Percentiles rank a stretch among this genome's conserved stretches.
These are phyloP conservation scores for Saraca asoca DNA, from an alignment of 331 rosid species.

Conservation along the genomic window DNA sequence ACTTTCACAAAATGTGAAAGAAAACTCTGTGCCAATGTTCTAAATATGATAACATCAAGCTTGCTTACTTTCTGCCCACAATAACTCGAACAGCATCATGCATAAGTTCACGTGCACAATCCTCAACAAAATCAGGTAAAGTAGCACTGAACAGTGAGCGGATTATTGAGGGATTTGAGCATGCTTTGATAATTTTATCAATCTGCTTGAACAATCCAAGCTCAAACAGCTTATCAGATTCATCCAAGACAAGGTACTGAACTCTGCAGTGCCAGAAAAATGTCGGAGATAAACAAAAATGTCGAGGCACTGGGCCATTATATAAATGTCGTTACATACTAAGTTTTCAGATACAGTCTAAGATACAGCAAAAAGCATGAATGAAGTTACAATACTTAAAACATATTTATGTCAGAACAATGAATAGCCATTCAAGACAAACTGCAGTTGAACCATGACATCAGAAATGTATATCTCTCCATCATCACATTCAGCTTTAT, in stretches of 20 bases:
- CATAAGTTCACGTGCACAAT: slow-evolving; percentile 88
- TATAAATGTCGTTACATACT: slow-evolving; percentile 11
- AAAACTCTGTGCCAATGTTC: slow-evolving; percentile 12
- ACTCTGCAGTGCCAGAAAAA: slow-evolving; percentile 60
- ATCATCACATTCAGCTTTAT: slow-evolving; percentile 12
- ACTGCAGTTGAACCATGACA: slow-evolving; percentile 1
- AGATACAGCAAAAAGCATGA: slow-evolving; percentile 14
- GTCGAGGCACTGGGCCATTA: slow-evolving; percentile 23
- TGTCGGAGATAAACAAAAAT: slow-evolving; percentile 26
- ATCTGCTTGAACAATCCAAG: slow-evolving; percentile 76
- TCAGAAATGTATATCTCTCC: background rate
- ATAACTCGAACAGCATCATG: slow-evolving; percentile 95
- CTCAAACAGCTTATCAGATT: slow-evolving; percentile 97
- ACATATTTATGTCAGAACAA: background rate
- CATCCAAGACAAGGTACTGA: slow-evolving; percentile 87
- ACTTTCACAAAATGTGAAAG: slow-evolving; percentile 1
- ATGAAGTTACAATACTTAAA: slow-evolving; percentile 1
- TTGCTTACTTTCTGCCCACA: slow-evolving; percentile 94
- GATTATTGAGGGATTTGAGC: slow-evolving; percentile 84
- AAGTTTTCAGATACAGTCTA: background rate
- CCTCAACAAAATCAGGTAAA: slow-evolving; percentile 91
- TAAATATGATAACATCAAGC: slow-evolving; percentile 36
- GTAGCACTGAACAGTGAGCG: slow-evolving; percentile 95
- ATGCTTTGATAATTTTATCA: slow-evolving; percentile 79
- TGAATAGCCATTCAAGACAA: background rate